phyloP scores from a whole-genome alignment of 306 rosid genomes.

The Vicia villosa region DNA sequence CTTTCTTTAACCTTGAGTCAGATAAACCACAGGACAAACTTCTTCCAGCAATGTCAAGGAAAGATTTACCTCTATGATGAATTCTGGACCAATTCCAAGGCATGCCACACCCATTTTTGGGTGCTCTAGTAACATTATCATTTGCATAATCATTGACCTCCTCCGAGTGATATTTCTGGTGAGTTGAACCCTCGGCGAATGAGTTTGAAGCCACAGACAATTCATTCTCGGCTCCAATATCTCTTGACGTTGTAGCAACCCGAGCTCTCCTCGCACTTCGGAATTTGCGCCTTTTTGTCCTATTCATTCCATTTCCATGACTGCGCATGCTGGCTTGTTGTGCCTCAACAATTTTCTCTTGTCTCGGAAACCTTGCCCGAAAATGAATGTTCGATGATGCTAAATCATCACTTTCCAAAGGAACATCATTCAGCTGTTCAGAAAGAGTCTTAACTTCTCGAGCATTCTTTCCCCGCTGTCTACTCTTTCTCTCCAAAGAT shows the following conservation, averaged over 20 bases:
- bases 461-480: slow-evolving; percentile 69
- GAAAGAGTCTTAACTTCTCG: slow-evolving; percentile 72
- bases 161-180: slow-evolving; percentile 62
- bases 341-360: slow-evolving; percentile 56
- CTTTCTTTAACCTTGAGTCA: slow-evolving; percentile 77
- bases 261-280: slow-evolving; percentile 71
- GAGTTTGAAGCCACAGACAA: slow-evolving; percentile 91
- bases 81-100: slow-evolving; percentile 99
- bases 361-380: slow-evolving; percentile 56
- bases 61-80: slow-evolving; percentile 87
- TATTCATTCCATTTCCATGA: slow-evolving; percentile 61
- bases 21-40: slow-evolving; percentile 94
- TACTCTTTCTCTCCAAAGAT: slow-evolving; percentile 65
- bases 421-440: slow-evolving; percentile 68
- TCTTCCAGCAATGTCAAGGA: slow-evolving; percentile 94
- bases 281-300: slow-evolving; percentile 75
- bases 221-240: slow-evolving; percentile 72
- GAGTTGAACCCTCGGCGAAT: slow-evolving; percentile 62
- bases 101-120: slow-evolving; percentile 92
- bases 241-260: slow-evolving; percentile 68
- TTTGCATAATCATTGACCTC: slow-evolving; percentile 57
- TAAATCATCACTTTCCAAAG: slow-evolving; percentile 78
- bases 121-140: slow-evolving; percentile 76
- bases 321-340: slow-evolving; percentile 62
- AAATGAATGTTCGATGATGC: slow-evolving; percentile 73